Base-by-base conservation (phyloP, 176 grass and related monocot genomes). In the Carex scoparia region DNA sequence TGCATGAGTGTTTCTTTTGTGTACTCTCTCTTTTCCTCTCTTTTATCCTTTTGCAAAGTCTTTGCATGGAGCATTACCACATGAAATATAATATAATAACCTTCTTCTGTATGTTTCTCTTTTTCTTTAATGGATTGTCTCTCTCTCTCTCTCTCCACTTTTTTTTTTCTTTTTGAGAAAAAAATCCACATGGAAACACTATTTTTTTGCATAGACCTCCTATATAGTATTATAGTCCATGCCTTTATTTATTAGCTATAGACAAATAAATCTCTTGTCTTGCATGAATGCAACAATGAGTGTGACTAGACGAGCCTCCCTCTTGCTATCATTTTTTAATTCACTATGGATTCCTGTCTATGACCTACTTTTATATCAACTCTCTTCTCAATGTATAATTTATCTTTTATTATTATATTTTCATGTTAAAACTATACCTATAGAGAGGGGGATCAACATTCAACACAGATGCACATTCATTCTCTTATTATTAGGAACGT, bases 231-330 rank as follows among this genome's bases (percentile, higher is more conserved):
- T 78, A 57, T 55, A 79, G 53, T 58, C 74, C 53, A 79, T 58
- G 30, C 74, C 46, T 66, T 88, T 65, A 89, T 81, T 84, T 54
- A 69, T 81, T 80, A 80, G 86, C 84, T 87, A 87, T 92, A 90
- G 90, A 94, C 88, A 97, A 91, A 88, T 85, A 79, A 84, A 90
- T 92, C 89, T 70, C 87, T 94, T 94, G 94, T 92, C 94, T 91
- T 91, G 92, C 89, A 91, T 92, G 87, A 85, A 87, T 91, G 88
- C 74, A 94, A 92, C 94, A 85, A 28, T 85, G 85, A 89, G 77
- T 85, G 89, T 86, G 87, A 89, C 90, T 69, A 86, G 83, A 86
- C 89, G 88, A 79, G 73, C 68, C 64, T 28, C 85, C 85, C 61
- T 82, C 51, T 1, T 30, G 61, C 46, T 76, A 83, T 85, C 70